Base-by-base conservation (phyloP, 2,329 filamentous ascomycete genomes). In the Dothistroma septosporum region DNA sequence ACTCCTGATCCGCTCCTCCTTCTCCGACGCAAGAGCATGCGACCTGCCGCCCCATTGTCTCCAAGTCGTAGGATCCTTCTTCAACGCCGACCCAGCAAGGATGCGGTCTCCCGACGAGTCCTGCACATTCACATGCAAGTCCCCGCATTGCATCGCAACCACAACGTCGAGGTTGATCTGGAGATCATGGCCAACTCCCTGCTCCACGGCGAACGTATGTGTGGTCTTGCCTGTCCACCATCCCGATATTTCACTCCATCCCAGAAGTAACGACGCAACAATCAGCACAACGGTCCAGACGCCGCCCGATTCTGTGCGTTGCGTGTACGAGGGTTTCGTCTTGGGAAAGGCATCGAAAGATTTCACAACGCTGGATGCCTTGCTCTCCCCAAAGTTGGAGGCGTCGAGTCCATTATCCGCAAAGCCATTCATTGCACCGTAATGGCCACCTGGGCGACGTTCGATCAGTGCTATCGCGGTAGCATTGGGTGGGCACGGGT, bases 331-430 rank as follows among this genome's bases (percentile, higher is more conserved):
- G 16, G 92, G 86, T 80, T 97, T 97, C 57, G 93, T 91, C 82
- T 99, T 97, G 67, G 94, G 93, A 76, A 99, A 99, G 67, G 92
- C 93, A 80, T 99, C 94, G 77, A 99, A 99, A 61, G 93, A 92
- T 76, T 87, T 88, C 71, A 96, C 78, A 60, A 82, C 76, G 57
- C 75, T 77, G 61, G 82, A 70, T 59, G 85, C 82, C 60, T 81
- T 82, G 73, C 44, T 58, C 69, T 90, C 87, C 72, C 85, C 89
- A 78, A 96, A 96, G 65, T 85, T 80, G 75, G 89, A 88, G 70
- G 96, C 92, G 72, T 92, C 83, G 69, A 92, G 83, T 67, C 81
- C 81, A 68, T 85, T 82, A 64, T 88, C 83, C 69, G 86, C 81
- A 78, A 88, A 92, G 71, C 88, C 89, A 83, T 94, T 90, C 91